These are phyloP conservation scores for Dysphania ambrosioides DNA, from an alignment of 148 eudicot genomes.

Conservation along the genomic window DNA sequence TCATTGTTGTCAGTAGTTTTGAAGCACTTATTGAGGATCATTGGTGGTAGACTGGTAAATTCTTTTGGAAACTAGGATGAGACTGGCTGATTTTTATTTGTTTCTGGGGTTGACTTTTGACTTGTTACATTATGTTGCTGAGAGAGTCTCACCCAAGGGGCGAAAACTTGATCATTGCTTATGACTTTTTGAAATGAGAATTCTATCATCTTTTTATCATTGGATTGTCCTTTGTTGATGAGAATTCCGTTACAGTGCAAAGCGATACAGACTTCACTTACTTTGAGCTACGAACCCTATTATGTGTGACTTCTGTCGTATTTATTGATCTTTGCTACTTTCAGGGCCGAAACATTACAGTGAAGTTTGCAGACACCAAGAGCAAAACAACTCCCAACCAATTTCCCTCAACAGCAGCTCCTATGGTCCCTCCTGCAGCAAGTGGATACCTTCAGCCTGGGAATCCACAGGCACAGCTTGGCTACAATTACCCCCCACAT, in stretches of 20 bases:
- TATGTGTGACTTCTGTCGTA: not conserved
- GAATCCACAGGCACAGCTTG: slow-evolving; percentile 24
- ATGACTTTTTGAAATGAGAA: not conserved
- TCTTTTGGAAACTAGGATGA: not conserved
- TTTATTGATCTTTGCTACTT: not conserved
- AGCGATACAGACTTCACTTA: not conserved
- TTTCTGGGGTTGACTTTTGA: not conserved
- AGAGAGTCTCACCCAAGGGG: not conserved
- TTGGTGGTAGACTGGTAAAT: not conserved
- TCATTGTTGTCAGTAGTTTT: not conserved
- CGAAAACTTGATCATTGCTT: not conserved
- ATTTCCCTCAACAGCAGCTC: slow-evolving; percentile 36
- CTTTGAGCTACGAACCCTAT: not conserved
- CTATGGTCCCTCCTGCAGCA: slow-evolving; percentile 31
- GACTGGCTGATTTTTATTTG: not conserved
- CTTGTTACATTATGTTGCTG: not conserved
- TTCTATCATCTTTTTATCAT: not conserved
- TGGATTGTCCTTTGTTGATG: not conserved
- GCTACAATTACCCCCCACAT: slow-evolving; percentile 42
- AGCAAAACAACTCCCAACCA: slow-evolving; percentile 30
- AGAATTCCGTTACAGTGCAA: not conserved
- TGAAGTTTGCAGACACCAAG: slow-evolving; percentile 59
- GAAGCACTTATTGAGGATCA: not conserved
- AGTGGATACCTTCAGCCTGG: slow-evolving; percentile 38
- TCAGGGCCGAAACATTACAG: slow-evolving; percentile 61